A percentile compares a stretch with the other conserved stretches of the same genome.
Conservation (phyloP, 805 yeast genomes). For the Blastobotrys chiropterorum region DNA sequence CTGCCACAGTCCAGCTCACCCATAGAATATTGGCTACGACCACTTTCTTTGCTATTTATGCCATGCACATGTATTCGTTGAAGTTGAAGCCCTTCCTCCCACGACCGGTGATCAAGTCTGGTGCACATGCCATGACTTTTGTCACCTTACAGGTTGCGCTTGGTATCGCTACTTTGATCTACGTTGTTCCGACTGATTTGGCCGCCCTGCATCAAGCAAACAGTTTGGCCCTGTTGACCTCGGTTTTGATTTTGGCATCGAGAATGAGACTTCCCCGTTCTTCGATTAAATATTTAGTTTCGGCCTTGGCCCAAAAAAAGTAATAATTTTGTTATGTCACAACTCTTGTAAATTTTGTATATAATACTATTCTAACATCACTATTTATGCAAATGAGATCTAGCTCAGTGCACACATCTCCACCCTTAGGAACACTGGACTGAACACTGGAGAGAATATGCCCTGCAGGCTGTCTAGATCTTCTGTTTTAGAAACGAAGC, state of each 20-base stretch:
- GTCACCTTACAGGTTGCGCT: constrained; percentile 76
- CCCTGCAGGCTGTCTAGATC: no score
- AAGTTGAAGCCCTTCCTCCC: constrained; percentile 54
- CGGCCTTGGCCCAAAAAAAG: constrained; percentile 11
- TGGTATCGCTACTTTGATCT: constrained; percentile 81
- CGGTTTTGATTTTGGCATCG: constrained; percentile 57
- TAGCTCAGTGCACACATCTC: no score
- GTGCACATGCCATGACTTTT: constrained; percentile 72
- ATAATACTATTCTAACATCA: background rate
- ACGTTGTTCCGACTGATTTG: constrained; percentile 83
- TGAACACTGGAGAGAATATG: no score
- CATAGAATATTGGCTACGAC: constrained; percentile 83
- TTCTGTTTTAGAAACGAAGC: no score
- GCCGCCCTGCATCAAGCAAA: constrained; percentile 98
- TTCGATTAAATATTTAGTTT: constrained; percentile 9
- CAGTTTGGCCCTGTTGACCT: constrained; percentile 80
- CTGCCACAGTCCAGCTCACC: constrained; percentile 87
- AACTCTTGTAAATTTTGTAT: background rate
- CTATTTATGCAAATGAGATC: no score
- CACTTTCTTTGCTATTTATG: constrained; percentile 67
- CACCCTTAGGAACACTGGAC: no score
- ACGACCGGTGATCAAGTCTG: constrained; percentile 45
- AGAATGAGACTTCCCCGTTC: constrained; percentile 54
- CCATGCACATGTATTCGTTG: constrained; percentile 61
- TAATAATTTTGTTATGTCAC: background rate